These are phyloP conservation scores for Kodamaea nitidulidarum DNA, from an alignment of 805 yeast species.

Conservation along the genomic window DNA sequence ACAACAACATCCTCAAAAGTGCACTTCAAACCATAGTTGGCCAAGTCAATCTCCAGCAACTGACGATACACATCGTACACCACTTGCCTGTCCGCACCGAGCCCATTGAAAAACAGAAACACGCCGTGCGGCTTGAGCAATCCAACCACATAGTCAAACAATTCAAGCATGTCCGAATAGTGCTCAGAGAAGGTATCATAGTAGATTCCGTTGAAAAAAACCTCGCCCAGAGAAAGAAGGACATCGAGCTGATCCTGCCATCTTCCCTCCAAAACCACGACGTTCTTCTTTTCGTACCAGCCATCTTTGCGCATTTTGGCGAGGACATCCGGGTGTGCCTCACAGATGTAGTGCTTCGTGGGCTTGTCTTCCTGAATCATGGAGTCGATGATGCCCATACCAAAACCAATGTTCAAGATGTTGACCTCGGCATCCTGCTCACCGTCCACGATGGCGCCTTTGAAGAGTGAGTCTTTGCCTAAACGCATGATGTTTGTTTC, in stretches of 20 bases:
- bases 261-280: conserved; percentile 76
- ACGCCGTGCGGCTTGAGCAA: conserved; percentile 76
- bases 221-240: conserved; percentile 56
- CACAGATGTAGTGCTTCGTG: conserved; percentile 78
- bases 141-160: conserved; percentile 80
- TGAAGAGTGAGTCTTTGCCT: conserved; percentile 73
- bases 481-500: conserved; percentile 76
- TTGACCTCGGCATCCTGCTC: conserved; percentile 39
- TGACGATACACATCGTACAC: conserved; percentile 69
- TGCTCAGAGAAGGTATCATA: conserved; percentile 94
- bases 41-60: conserved; percentile 74
- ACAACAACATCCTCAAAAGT: conserved; percentile 48
- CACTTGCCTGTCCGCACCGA: conserved; percentile 43
- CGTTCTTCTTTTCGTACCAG: conserved; percentile 74
- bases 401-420: conserved; percentile 86
- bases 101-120: conserved; percentile 89
- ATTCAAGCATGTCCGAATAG: conserved; percentile 80
- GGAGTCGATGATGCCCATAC: conserved; percentile 92
- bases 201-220: conserved; percentile 85
- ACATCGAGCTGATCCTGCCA: conserved; percentile 84
- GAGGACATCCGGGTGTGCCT: conserved; percentile 92
- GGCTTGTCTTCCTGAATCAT: conserved; percentile 55
- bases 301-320: conserved; percentile 65
- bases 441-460: conserved; percentile 30
- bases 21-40: conserved; percentile 71